Base-by-base conservation (phyloP, 192 early-diverging fungal species). In the Entrophospora sp. region DNA sequence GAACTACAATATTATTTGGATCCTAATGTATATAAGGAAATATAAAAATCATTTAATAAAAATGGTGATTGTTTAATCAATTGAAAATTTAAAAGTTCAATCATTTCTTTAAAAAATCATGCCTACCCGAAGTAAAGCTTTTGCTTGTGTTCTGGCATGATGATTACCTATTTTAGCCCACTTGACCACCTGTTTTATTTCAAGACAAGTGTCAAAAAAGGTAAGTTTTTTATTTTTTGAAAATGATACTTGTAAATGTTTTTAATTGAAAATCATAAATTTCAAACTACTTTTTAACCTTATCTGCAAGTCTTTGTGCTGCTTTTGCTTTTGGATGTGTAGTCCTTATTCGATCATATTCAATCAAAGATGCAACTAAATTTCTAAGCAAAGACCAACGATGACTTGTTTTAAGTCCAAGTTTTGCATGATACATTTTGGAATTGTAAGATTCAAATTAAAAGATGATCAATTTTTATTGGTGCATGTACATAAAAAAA, bases 261-360 rank as follows among this genome's bases (percentile, higher is more conserved):
- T 8, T 6, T 38, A 8, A 32, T 4, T 43, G 18, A 20, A 36
- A 36, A 5, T 57, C 9, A 20, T 35, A 9, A 4, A 5, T 49
- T 37, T 38, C 20, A 10, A 13, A 30, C 8, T 36, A 31, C 13
- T 59, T 24, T 6, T n/a, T 45, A 10, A 89, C 85, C 83, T 83
- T 81, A 71, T 99, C 94, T 14, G 86, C 93, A 32, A 89, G 71
- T 30, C 86, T 82, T 72, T 91, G 81, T n/a, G 95, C 71, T 63
- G 90, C 88, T 73, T 91, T 93, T 27, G 96, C 96, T 71, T 94
- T 92, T 3, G 96, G 84, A 10, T 94, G 70, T 0, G 96, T 99
- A 8, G 96, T 99, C 68, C 90, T 85, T 42, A 99, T 90, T 57
- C 91, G 85, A 66, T 93, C 94, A 73, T 94, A 77, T 68, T 87